A percentile compares a stretch with the other conserved stretches of the same genome.
phyloP scores from a whole-genome alignment of 108 stramenopile species.

The Nitzschia palea region DNA sequence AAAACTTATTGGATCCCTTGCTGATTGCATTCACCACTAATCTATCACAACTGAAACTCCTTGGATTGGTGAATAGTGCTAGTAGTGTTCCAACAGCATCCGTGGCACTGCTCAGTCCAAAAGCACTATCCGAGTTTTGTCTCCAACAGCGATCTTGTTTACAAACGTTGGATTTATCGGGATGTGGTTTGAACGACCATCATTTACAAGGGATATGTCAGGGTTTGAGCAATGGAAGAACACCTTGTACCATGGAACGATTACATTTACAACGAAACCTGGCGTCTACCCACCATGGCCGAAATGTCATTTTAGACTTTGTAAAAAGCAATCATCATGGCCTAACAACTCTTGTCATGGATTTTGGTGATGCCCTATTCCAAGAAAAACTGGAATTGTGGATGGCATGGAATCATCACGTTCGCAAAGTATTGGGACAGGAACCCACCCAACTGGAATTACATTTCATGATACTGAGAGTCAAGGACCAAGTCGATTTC shows the following conservation, averaged over 20 bases:
- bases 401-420: not conserved
- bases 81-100: not conserved
- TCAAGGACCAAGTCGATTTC: not conserved
- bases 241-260: not conserved
- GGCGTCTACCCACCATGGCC: not conserved
- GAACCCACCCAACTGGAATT: not conserved
- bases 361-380: too few species aligned
- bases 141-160: not conserved
- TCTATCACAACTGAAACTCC: not conserved
- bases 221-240: not conserved
- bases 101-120: not conserved
- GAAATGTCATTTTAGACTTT: not conserved
- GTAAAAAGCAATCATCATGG: not conserved
- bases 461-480: not conserved
- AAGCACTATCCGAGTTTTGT: not conserved
- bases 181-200: not conserved
- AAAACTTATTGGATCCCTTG: not conserved
- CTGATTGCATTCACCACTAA: not conserved
- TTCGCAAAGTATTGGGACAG: not conserved
- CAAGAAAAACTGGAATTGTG: not conserved
- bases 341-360: too few species aligned
- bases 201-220: not conserved
- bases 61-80: not conserved
- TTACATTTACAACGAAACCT: not conserved
- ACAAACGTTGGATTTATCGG: conserved; percentile 1